Conservation (phyloP, 805 yeast species). For the Nakazawaea laoshanensis region DNA sequence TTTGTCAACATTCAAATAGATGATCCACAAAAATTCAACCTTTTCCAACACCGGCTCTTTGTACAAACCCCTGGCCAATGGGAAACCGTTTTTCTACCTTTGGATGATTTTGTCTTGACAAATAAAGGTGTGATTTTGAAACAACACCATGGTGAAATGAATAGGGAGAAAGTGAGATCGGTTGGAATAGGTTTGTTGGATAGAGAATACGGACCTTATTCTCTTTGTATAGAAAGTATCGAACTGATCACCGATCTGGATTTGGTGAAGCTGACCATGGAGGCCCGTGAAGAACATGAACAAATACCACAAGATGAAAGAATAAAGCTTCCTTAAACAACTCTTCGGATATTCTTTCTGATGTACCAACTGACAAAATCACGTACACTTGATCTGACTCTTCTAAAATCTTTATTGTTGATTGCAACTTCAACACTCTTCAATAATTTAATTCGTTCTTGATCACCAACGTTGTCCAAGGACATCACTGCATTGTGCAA, state of each 20-base stretch:
- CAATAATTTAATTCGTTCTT: conserved; percentile 60
- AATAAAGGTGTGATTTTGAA: conserved; percentile 59
- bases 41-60: conserved; percentile 76
- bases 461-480: conserved; percentile 59
- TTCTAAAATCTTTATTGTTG: conserved; percentile 60
- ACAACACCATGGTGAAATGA: conserved; percentile 49
- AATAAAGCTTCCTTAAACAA: not conserved
- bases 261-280: conserved; percentile 30
- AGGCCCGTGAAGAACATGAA: conserved; percentile 21
- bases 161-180: conserved; percentile 57
- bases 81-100: conserved; percentile 77
- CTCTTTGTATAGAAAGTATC: conserved; percentile 62
- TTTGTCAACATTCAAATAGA: conserved; percentile 78
- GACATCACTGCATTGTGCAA: conserved; percentile 41
- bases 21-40: conserved; percentile 66
- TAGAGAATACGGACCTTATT: conserved; percentile 68
- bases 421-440: conserved; percentile 51
- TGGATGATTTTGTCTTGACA: conserved; percentile 74
- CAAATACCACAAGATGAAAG: conserved; percentile 1
- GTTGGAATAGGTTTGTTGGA: conserved; percentile 76
- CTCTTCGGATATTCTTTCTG: conserved; percentile 51
- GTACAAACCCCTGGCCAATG: conserved; percentile 64
- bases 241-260: conserved; percentile 57
- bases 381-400: conserved; percentile 61
- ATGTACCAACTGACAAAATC: conserved; percentile 82